phyloP scores from a whole-genome alignment of 2,329 filamentous ascomycete genomes.

The Ophiostoma pallidulum region DNA sequence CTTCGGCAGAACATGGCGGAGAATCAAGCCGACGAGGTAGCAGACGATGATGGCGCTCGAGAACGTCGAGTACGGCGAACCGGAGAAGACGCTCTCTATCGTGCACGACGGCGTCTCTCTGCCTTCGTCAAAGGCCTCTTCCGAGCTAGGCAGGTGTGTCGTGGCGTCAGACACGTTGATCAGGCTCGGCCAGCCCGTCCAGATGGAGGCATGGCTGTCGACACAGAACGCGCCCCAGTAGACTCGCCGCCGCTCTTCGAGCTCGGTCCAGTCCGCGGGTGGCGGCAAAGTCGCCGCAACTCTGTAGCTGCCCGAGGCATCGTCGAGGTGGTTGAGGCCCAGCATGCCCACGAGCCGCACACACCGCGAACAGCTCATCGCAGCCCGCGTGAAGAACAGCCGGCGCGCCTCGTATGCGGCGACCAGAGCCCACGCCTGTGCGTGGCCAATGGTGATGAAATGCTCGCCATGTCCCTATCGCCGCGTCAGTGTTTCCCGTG shows the following conservation, averaged over 20 bases:
- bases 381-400: slow-evolving; percentile 77
- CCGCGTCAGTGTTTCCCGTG: too few species aligned
- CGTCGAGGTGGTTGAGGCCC: slow-evolving; percentile 71
- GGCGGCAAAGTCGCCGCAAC: slow-evolving; percentile 65
- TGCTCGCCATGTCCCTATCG: slow-evolving; percentile 61
- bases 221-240: slow-evolving; percentile 81
- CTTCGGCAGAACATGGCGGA: slow-evolving; percentile 68
- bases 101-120: slow-evolving; percentile 52
- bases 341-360: slow-evolving; percentile 71
- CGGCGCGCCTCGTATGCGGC: slow-evolving; percentile 72
- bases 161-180: slow-evolving; percentile 68
- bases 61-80: slow-evolving; percentile 58
- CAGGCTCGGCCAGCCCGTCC: slow-evolving; percentile 80
- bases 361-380: slow-evolving; percentile 67
- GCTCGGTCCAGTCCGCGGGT: slow-evolving; percentile 69
- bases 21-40: slow-evolving; percentile 69
- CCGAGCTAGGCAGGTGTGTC: slow-evolving; percentile 70
- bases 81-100: slow-evolving; percentile 55
- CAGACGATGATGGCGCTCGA: slow-evolving; percentile 65
- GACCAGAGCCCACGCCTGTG: slow-evolving; percentile 70
- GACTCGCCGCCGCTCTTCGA: slow-evolving; percentile 64
- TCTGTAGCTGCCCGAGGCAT: slow-evolving; percentile 42
- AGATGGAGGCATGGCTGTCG: slow-evolving; percentile 78
- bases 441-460: slow-evolving; percentile 69
- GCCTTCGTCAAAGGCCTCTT: slow-evolving; percentile 64